These are phyloP conservation scores for Leccinum pachyderme DNA, from an alignment of 1,284 basidiomycete species.

Conservation along the genomic window DNA sequence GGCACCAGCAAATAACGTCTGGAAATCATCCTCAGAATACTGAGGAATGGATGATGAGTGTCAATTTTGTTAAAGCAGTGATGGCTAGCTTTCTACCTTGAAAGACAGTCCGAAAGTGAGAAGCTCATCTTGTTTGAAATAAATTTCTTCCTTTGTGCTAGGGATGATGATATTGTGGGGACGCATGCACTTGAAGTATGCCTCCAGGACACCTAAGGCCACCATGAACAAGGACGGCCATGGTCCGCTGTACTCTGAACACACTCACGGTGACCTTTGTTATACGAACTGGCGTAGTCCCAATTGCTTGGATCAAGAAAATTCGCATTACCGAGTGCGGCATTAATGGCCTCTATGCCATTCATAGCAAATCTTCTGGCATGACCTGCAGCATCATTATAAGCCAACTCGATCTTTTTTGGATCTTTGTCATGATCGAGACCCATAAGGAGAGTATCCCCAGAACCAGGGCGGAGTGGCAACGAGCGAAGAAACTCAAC, in stretches of 20 bases:
- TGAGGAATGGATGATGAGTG: conserved; percentile 32
- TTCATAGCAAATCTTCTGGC: conserved; percentile 90
- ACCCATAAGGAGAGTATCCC: conserved; percentile 76
- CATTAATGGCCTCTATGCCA: conserved; percentile 68
- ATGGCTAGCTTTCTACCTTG: conserved; percentile 57
- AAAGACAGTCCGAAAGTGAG: conserved; percentile 86
- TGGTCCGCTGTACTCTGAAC: neutral
- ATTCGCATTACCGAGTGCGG: conserved; percentile 56
- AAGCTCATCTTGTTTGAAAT: conserved; percentile 70
- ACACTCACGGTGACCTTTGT: conserved; percentile 62
- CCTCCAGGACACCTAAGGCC: conserved; percentile 78
- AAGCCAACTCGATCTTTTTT: conserved; percentile 73
- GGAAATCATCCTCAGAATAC: conserved; percentile 81
- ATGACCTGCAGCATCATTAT: conserved; percentile 79
- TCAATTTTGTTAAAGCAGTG: neutral
- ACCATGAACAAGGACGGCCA: conserved; percentile 1
- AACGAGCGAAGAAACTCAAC: conserved; percentile 76
- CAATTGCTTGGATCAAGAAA: conserved; percentile 70
- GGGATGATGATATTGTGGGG: conserved; percentile 62
- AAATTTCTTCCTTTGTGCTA: conserved; percentile 39
- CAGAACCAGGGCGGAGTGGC: conserved; percentile 70
- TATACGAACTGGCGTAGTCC: conserved; percentile 84
- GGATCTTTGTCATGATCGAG: conserved; percentile 81
- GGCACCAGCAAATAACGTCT: conserved; percentile 71
- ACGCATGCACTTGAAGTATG: conserved; percentile 74